Percentiles rank a stretch among this genome's conserved stretches.
Conservation (phyloP, 176 grass and related monocot species). For the Oryza coarctata region DNA sequence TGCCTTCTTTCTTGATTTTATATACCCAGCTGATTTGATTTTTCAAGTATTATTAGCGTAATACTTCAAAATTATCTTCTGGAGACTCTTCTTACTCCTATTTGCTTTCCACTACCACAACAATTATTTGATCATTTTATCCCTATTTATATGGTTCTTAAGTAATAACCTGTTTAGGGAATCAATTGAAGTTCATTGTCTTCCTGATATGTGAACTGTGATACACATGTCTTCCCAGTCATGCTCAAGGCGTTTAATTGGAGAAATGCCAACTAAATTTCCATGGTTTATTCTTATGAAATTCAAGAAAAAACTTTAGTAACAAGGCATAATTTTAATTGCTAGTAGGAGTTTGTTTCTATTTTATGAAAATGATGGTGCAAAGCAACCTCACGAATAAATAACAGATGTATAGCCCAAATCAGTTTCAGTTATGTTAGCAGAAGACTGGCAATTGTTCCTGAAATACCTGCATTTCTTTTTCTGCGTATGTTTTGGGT, state of each 20-base stretch:
- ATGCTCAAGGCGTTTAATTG: background rate
- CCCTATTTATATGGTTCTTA: background rate
- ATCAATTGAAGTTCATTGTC: background rate
- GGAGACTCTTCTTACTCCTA: too few species aligned
- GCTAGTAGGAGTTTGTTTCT: background rate
- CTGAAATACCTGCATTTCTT: background rate
- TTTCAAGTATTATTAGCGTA: background rate
- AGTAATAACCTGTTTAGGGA: background rate
- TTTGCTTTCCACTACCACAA: background rate
- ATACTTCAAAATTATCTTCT: background rate
- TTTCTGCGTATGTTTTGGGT: background rate
- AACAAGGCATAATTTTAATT: background rate
- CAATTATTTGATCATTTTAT: background rate
- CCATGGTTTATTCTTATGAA: background rate
- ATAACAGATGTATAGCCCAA: background rate
- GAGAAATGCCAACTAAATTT: background rate
- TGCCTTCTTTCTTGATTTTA: background rate
- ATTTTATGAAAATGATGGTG: background rate
- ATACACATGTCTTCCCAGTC: background rate
- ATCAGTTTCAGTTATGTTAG: background rate
- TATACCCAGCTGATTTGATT: background rate
- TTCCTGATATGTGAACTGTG: background rate
- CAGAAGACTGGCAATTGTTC: background rate
- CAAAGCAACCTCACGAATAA: background rate
- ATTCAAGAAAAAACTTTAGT: background rate